These are phyloP conservation scores for Pyrenophora teres DNA, from an alignment of 2,329 filamentous ascomycete species.

Conservation along the genomic window DNA sequence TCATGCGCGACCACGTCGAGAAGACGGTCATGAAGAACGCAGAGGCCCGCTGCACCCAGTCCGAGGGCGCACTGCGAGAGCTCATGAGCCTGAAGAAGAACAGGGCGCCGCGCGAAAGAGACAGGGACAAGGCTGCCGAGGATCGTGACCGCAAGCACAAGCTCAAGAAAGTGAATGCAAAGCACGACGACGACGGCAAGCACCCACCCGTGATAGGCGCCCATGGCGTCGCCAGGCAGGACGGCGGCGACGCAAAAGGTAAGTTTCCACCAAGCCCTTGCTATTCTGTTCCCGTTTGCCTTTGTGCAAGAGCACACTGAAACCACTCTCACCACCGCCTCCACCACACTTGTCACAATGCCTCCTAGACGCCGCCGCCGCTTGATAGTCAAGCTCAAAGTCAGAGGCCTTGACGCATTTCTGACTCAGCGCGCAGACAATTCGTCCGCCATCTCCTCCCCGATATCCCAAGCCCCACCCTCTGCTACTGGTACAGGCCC, in stretches of 20 bases:
- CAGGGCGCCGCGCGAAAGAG: conserved; percentile 58
- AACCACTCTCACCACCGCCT: neutral
- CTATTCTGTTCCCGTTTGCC: neutral
- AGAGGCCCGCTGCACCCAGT: conserved; percentile 63
- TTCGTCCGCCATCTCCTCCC: conserved; percentile 48
- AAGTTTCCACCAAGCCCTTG: conserved; percentile 8
- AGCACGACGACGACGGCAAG: conserved; percentile 71
- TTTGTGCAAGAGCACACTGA: neutral
- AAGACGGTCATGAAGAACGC: conserved; percentile 53
- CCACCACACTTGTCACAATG: neutral
- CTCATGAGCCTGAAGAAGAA: conserved; percentile 69
- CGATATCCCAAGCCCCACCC: conserved; percentile 51
- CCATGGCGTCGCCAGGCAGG: conserved; percentile 66
- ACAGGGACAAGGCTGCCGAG: conserved; percentile 55
- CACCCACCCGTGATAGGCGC: conserved; percentile 65
- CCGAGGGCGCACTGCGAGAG: conserved; percentile 74
- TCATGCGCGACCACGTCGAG: conserved; percentile 69
- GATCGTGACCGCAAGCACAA: conserved; percentile 52
- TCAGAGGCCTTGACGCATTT: neutral
- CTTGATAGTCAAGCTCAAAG: conserved; percentile 2
- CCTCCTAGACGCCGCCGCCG: neutral
- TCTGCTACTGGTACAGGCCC: conserved; percentile 58
- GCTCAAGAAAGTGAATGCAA: conserved; percentile 70
- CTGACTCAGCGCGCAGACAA: conserved; percentile 35
- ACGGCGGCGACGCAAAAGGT: conserved; percentile 65